These are phyloP conservation scores for Candida awuae DNA, from an alignment of 805 yeast species.

Conservation along the genomic window DNA sequence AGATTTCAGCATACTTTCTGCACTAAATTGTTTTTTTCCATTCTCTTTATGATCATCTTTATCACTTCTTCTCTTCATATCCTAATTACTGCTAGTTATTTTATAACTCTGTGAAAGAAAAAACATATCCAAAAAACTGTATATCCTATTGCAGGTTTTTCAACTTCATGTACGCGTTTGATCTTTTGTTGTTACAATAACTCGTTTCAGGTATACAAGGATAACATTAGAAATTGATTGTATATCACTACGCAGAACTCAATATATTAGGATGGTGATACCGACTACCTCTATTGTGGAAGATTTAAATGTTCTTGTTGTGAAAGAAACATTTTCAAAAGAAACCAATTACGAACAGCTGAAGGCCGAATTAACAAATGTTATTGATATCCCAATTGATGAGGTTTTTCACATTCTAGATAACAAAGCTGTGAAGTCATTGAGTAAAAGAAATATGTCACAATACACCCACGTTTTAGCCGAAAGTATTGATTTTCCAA, in stretches of 20 bases:
- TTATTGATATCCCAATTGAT: conserved; percentile 1
- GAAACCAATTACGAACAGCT: conserved; percentile 1
- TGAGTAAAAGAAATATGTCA: conserved; percentile 13
- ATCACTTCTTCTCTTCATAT: conserved; percentile 23
- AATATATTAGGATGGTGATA: too few relatives aligned
- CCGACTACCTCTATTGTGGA: neutral
- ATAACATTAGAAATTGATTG: too few relatives aligned
- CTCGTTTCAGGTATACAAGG: too few relatives aligned
- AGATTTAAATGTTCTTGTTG: neutral
- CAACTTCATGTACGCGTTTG: too few relatives aligned
- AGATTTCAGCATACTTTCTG: conserved; percentile 55
- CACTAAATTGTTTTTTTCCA: conserved; percentile 41
- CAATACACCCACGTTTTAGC: conserved; percentile 44
- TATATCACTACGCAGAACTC: too few relatives aligned
- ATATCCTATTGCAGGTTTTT: too few relatives aligned
- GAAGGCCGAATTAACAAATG: neutral
- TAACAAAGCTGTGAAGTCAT: conserved; percentile 12
- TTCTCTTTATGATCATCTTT: conserved; percentile 31
- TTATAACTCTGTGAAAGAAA: too few relatives aligned
- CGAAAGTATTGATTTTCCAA: conserved; percentile 42
- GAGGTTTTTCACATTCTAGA: conserved; percentile 5
- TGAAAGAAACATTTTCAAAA: neutral
- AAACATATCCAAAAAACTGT: too few relatives aligned
- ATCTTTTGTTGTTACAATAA: too few relatives aligned
- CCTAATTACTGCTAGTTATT: neutral